Conservation (phyloP, 1,284 basidiomycete genomes). For the Papiliotrema flavescens region DNA sequence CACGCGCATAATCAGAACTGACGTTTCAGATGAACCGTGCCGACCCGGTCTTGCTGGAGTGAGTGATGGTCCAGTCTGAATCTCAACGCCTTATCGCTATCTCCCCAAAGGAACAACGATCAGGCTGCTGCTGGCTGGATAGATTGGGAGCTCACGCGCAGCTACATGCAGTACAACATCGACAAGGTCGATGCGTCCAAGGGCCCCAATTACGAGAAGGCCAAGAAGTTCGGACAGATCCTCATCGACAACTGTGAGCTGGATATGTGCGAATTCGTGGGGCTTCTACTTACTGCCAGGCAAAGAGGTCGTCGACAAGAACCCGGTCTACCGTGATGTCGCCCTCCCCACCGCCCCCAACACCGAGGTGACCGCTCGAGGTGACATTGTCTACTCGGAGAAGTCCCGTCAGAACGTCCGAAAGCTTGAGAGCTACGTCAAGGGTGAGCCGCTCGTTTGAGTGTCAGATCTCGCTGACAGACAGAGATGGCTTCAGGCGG, state of each 20-base stretch:
- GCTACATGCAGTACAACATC: slow-evolving; percentile 95
- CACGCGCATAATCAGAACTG: background rate
- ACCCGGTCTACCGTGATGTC: slow-evolving; percentile 58
- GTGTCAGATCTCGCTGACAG: slow-evolving; percentile 2
- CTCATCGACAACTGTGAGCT: slow-evolving; percentile 74
- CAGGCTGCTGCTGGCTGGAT: too few relatives aligned
- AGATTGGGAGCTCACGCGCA: slow-evolving; percentile 24
- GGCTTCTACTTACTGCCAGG: slow-evolving; percentile 14
- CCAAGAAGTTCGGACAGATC: slow-evolving; percentile 95
- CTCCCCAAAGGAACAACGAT: background rate
- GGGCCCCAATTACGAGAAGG: slow-evolving; percentile 87
- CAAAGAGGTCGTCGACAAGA: slow-evolving; percentile 41
- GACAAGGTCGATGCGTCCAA: slow-evolving; percentile 74
- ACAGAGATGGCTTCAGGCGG: slow-evolving; percentile 93
- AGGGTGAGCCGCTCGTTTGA: slow-evolving; percentile 44
- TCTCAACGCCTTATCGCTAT: background rate
- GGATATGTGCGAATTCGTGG: background rate
- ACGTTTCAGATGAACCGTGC: slow-evolving; percentile 75
- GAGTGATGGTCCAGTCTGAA: slow-evolving; percentile 6
- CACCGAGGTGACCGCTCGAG: slow-evolving; percentile 87
- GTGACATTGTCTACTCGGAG: slow-evolving; percentile 92
- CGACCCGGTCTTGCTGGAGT: slow-evolving; percentile 75
- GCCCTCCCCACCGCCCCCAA: slow-evolving; percentile 97
- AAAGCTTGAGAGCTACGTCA: slow-evolving; percentile 95
- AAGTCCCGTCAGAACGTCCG: slow-evolving; percentile 92